A percentile compares a stretch with the other conserved stretches of the same genome.
Conservation (phyloP, 2,329 filamentous ascomycete species). For the Botrytis porri region DNA sequence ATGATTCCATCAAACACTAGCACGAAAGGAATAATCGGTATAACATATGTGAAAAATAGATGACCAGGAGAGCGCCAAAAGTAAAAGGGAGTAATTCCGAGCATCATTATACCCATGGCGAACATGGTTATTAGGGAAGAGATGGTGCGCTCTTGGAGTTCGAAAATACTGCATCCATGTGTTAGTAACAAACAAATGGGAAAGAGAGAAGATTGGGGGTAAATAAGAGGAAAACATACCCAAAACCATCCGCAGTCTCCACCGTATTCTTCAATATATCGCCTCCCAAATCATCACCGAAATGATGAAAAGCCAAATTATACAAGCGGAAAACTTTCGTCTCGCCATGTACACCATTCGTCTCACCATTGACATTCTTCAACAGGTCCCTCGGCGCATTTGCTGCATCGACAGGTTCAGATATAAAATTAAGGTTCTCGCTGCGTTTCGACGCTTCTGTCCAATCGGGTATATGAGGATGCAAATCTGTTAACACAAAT, state of each 20-base stretch:
- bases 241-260: slow-evolving; percentile 63
- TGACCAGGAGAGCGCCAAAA: slow-evolving; percentile 40
- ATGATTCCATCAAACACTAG: slow-evolving; percentile 67
- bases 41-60: slow-evolving; percentile 62
- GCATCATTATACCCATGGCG: slow-evolving; percentile 50
- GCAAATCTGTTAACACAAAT: slow-evolving; percentile 65
- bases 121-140: slow-evolving; percentile 53
- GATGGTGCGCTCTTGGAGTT: slow-evolving; percentile 65
- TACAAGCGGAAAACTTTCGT: slow-evolving; percentile 65
- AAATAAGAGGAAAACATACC: slow-evolving; percentile 37
- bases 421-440: slow-evolving; percentile 57
- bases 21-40: slow-evolving; percentile 66
- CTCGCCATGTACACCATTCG: slow-evolving; percentile 26
- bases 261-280: slow-evolving; percentile 63
- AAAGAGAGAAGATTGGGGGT: background rate
- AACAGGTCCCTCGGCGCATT: slow-evolving; percentile 51
- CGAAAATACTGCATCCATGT: slow-evolving; percentile 56
- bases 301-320: slow-evolving; percentile 75
- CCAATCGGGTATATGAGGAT: slow-evolving; percentile 63
- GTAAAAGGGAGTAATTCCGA: slow-evolving; percentile 52
- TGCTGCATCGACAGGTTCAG: slow-evolving; percentile 62
- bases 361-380: slow-evolving; percentile 35
- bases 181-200: background rate
- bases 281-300: slow-evolving; percentile 59
- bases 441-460: slow-evolving; percentile 50